Evolutionary conservation across 106 monocot genomes (phyloP).

Genomic region (Triglochin maritima): DNA sequence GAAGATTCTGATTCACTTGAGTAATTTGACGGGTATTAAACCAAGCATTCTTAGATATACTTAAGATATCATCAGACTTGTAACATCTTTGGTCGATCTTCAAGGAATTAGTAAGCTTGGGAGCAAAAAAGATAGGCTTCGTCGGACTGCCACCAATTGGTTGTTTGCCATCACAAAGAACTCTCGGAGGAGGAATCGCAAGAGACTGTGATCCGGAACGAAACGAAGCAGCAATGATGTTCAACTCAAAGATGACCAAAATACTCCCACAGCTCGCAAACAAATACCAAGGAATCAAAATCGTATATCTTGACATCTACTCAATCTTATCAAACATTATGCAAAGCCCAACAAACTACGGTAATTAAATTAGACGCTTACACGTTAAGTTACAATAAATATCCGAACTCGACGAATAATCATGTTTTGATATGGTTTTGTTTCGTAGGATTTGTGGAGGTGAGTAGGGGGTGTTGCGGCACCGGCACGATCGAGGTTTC

Average conservation of each 20-base stretch:
- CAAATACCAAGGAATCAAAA: neutral
- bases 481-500: slow-evolving; percentile 6
- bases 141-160: slow-evolving; percentile 61
- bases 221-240: slow-evolving; percentile 38
- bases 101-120: slow-evolving; percentile 28
- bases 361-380: slow-evolving; percentile 12
- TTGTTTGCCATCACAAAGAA: slow-evolving; percentile 59
- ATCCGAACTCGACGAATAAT: neutral
- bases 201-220: slow-evolving; percentile 28
- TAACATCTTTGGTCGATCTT: no score
- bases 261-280: neutral
- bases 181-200: slow-evolving; percentile 33
- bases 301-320: slow-evolving; percentile 12
- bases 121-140: slow-evolving; percentile 39
- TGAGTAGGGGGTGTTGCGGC: slow-evolving; percentile 7
- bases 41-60: no score
- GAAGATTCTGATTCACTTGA: slow-evolving; percentile 29
- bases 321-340: slow-evolving; percentile 5
- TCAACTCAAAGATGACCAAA: slow-evolving; percentile 24
- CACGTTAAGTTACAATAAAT: neutral
- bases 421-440: neutral
- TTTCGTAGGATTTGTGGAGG: slow-evolving; percentile 3
- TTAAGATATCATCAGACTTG: no score
- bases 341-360: slow-evolving; percentile 4
- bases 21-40: slow-evolving; percentile 8